A percentile compares a stretch with the other conserved stretches of the same genome.
Conservation (phyloP, 2,329 filamentous ascomycete genomes). For the Verticillium zaregamsianum region DNA sequence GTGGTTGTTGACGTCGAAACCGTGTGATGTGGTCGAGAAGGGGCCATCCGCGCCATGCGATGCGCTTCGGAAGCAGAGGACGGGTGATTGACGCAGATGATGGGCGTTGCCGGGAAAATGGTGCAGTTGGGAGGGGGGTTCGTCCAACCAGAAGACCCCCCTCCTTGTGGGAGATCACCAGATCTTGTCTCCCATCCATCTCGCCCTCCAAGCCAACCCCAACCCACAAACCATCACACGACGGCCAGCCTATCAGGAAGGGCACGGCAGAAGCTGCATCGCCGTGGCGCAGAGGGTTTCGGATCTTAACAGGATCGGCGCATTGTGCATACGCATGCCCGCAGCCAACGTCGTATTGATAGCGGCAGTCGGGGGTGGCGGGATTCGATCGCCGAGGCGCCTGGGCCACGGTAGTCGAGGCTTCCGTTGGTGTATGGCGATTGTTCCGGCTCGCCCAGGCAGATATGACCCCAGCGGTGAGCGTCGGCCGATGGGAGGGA, state of each 20-base stretch:
- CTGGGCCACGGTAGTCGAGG: neutral
- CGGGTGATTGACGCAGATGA: constrained; percentile 11
- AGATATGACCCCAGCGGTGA: neutral
- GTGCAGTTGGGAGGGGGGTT: constrained; percentile 5
- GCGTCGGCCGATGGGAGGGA: neutral
- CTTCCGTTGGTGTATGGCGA: too few relatives aligned
- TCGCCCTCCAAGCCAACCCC: constrained; percentile 8
- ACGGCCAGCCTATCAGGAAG: constrained; percentile 3
- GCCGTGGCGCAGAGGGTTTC: neutral
- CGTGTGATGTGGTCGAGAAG: too few relatives aligned
- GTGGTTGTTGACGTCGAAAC: too few relatives aligned
- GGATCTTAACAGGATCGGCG: neutral
- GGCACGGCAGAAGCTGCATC: neutral
- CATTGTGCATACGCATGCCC: neutral
- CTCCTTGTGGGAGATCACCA: constrained; percentile 11
- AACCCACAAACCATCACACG: constrained; percentile 9
- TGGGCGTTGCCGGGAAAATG: constrained; percentile 11
- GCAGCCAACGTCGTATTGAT: neutral
- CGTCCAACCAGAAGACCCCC: neutral
- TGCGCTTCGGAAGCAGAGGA: neutral
- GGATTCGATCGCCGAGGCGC: neutral
- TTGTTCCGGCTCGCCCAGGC: neutral
- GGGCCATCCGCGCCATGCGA: neutral
- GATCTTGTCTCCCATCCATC: constrained; percentile 3
- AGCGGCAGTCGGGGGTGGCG: neutral